A percentile compares a stretch with the other conserved stretches of the same genome.
These are phyloP conservation scores for Fistulinella cinereoalba DNA, from an alignment of 1,284 basidiomycete species.

Conservation along the genomic window DNA sequence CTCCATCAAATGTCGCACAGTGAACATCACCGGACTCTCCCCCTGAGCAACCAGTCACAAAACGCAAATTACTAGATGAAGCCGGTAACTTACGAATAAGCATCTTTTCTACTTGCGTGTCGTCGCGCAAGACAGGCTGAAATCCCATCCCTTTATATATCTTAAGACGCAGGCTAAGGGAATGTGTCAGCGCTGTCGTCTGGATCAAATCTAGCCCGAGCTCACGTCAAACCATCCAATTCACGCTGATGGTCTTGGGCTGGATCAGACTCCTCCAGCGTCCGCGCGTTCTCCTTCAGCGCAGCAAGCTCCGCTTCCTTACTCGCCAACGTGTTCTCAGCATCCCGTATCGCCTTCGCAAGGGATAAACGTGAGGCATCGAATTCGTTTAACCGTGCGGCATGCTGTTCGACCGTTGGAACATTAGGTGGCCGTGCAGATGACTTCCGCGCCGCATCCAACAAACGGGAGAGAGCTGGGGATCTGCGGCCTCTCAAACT, in stretches of 20 bases:
- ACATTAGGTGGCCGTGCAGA: conserved; percentile 66
- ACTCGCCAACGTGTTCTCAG: conserved; percentile 59
- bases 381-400: conserved; percentile 57
- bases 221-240: conserved; percentile 66
- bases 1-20: conserved; percentile 34
- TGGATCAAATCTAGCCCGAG: conserved; percentile 10
- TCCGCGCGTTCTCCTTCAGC: conserved; percentile 59
- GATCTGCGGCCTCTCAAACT: not conserved
- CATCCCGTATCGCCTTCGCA: conserved; percentile 74
- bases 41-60: conserved; percentile 36
- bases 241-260: conserved; percentile 64
- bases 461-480: conserved; percentile 57
- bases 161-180: conserved; percentile 56
- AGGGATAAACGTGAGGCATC: conserved; percentile 60
- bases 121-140: conserved; percentile 55
- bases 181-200: conserved; percentile 7
- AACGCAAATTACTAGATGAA: not conserved
- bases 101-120: conserved; percentile 53
- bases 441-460: conserved; percentile 68
- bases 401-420: conserved; percentile 63
- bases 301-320: conserved; percentile 66
- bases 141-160: conserved; percentile 71
- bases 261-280: conserved; percentile 65
- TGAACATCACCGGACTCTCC: conserved; percentile 63
- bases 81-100: conserved; percentile 55